A percentile compares a stretch with the other conserved stretches of the same genome.
These are phyloP conservation scores for Hyphodiscus hymeniophilus DNA, from an alignment of 495 filamentous ascomycete genomes.

Conservation along the genomic window DNA sequence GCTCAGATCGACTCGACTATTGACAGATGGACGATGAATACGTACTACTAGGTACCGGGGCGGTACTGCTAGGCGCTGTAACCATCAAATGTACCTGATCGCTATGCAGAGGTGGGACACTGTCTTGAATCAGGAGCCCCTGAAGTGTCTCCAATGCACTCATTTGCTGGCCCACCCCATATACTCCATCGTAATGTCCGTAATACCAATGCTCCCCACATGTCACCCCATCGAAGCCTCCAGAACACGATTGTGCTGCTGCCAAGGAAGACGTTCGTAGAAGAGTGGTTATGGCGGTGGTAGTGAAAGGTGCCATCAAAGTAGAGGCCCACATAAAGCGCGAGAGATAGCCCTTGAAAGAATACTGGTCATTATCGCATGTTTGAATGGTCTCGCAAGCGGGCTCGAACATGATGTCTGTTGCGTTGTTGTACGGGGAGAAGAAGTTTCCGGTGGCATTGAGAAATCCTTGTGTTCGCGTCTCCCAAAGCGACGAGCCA, in stretches of 20 bases:
- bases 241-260: constrained; percentile 63
- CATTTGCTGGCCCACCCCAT: constrained; percentile 62
- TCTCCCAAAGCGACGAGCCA: constrained; percentile 23
- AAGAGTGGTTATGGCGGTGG: constrained; percentile 49
- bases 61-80: too few species aligned
- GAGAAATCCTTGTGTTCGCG: constrained; percentile 17
- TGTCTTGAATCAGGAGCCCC: constrained; percentile 35
- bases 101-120: constrained; percentile 9
- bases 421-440: constrained; percentile 45
- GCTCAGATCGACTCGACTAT: too few species aligned
- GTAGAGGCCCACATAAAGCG: constrained; percentile 69
- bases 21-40: too few species aligned
- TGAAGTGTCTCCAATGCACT: constrained; percentile 61
- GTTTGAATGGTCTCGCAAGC: constrained; percentile 56
- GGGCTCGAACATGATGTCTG: constrained; percentile 57
- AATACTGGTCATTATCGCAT: constrained; percentile 71
- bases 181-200: constrained; percentile 47
- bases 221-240: constrained; percentile 41
- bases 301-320: constrained; percentile 62
- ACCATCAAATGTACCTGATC: too few species aligned
- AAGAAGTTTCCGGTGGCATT: constrained; percentile 32
- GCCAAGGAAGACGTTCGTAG: constrained; percentile 57
- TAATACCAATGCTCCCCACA: constrained; percentile 70
- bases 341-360: constrained; percentile 79
- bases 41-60: too few species aligned